Percentiles rank a stretch among this genome's conserved stretches.
phyloP scores from a whole-genome alignment of 257 asterid genomes.

The Solanum raphanifolium region DNA sequence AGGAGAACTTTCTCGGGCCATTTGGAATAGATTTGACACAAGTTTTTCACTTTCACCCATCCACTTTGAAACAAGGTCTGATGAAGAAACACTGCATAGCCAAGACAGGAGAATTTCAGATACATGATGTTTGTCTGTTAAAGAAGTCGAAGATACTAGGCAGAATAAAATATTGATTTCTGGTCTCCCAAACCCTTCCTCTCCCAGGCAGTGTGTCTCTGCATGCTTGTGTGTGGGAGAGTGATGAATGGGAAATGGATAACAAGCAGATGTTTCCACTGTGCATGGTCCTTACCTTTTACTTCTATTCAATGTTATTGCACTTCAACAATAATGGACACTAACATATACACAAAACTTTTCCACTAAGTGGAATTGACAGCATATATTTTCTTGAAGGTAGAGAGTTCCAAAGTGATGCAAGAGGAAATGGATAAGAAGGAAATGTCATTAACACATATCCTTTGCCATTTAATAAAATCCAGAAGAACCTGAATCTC shows the following conservation, averaged over 20 bases:
- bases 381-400: not conserved
- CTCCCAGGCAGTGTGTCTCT: not conserved
- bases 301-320: not conserved
- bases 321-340: not conserved
- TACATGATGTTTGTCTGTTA: not conserved
- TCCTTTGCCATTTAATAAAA: not conserved
- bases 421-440: not conserved
- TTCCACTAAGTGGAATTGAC: not conserved
- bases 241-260: not conserved
- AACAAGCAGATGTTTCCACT: not conserved
- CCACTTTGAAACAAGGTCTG: constrained; percentile 83
- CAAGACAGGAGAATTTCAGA: not conserved
- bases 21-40: constrained; percentile 72
- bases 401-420: not conserved
- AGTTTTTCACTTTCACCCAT: constrained; percentile 92
- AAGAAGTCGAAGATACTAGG: not conserved
- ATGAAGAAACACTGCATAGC: constrained; percentile 53
- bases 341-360: not conserved
- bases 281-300: not conserved
- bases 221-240: not conserved
- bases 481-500: not conserved
- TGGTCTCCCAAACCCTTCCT: not conserved
- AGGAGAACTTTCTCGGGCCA: constrained; percentile 81
- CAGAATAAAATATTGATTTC: not conserved
- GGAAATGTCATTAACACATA: not conserved